Evolutionary conservation across 2,329 filamentous ascomycete species (phyloP).

Genomic region (Diplodia scrobiculata): DNA sequence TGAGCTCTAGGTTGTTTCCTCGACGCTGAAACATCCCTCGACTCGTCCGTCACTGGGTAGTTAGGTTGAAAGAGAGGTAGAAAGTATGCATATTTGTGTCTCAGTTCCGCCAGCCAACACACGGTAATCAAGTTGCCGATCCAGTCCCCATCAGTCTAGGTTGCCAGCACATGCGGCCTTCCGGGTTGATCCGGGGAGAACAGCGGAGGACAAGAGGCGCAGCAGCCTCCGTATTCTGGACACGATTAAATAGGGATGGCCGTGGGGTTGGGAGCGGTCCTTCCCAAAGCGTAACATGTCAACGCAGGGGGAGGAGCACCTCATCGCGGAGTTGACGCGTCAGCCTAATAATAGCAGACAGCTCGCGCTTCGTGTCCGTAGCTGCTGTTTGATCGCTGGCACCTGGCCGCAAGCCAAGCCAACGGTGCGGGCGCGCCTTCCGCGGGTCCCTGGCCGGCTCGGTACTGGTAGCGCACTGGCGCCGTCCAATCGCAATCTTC

Average conservation of each 20-base stretch:
- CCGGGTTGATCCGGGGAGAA: background rate
- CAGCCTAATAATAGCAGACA: conserved; percentile 12
- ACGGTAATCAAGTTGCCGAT: background rate
- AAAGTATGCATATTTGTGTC: background rate
- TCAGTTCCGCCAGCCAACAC: background rate
- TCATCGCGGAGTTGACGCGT: background rate
- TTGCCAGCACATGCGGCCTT: background rate
- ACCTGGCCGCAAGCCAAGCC: background rate
- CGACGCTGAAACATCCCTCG: background rate
- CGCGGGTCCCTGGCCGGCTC: background rate
- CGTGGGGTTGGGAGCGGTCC: background rate
- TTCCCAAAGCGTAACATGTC: background rate
- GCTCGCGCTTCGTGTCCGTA: background rate
- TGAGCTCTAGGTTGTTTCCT: background rate
- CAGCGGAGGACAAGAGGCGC: background rate
- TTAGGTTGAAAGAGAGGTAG: background rate
- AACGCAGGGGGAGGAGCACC: background rate
- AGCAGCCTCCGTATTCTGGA: background rate
- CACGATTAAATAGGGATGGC: background rate
- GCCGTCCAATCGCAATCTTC: conserved; percentile 17
- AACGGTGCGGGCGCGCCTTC: background rate
- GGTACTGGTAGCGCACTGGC: background rate
- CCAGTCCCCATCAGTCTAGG: background rate
- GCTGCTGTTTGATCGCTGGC: conserved; percentile 5
- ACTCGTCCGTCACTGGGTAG: background rate